These are phyloP conservation scores for Paecilomyces variotii DNA, from an alignment of 2,329 filamentous ascomycete species.

Conservation along the genomic window DNA sequence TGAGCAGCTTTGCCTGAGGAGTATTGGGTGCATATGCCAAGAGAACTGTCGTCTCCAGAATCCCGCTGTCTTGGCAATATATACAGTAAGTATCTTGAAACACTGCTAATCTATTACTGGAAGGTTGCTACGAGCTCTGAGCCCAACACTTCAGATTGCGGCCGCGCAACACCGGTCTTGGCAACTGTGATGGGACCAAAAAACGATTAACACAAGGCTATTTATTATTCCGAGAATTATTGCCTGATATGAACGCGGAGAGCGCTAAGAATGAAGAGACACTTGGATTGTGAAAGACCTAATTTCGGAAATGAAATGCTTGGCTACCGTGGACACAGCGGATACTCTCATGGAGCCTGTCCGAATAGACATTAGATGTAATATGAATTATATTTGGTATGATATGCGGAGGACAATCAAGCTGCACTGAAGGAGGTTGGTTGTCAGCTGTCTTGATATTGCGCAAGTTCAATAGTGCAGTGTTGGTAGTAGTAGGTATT, in stretches of 20 bases:
- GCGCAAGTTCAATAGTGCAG: no score
- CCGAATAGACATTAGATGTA: no score
- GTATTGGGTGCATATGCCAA: neutral
- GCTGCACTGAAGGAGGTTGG: no score
- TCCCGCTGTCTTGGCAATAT: neutral
- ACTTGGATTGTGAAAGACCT: no score
- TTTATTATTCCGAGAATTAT: neutral
- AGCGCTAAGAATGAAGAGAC: neutral
- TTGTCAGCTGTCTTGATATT: no score
- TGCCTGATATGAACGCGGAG: neutral
- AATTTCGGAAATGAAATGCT: neutral
- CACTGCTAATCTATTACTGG: neutral
- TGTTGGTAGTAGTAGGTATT: no score
- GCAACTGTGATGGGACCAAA: neutral
- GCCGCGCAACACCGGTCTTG: neutral
- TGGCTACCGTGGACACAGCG: no score
- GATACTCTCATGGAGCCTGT: no score
- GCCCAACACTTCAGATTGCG: neutral
- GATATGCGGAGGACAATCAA: no score
- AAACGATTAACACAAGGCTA: neutral
- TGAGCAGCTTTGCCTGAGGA: no score
- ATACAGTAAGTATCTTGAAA: neutral
- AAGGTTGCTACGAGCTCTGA: neutral
- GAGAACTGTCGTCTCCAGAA: neutral
- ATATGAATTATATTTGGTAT: no score